A percentile compares a stretch with the other conserved stretches of the same genome.
Evolutionary conservation across 164 flowering plant genomes (phyloP).

Genomic region (Kalanchoe fedtschenkoi): DNA sequence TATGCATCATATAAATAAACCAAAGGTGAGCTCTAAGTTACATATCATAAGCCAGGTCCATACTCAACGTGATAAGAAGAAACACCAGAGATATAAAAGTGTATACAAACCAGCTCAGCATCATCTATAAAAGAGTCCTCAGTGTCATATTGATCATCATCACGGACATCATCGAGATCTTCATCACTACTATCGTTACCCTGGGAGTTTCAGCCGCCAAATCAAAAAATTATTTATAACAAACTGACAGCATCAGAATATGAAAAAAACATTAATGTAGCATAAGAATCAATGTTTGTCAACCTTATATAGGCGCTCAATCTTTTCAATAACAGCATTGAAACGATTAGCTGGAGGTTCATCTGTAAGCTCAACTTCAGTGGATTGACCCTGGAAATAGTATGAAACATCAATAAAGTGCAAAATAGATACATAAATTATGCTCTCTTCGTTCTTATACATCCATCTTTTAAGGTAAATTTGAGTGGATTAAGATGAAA

Average conservation of each 20-base stretch:
- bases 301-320: slow-evolving; percentile 93
- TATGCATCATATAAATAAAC: background rate
- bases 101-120: slow-evolving; percentile 59
- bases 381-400: slow-evolving; percentile 28
- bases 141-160: slow-evolving; percentile 96
- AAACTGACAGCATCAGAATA: background rate
- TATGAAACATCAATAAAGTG: background rate
- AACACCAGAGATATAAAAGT: background rate
- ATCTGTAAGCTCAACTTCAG: slow-evolving; percentile 46
- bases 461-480: too few relatives aligned
- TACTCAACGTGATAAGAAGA: background rate
- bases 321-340: slow-evolving; percentile 93
- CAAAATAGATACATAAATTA: background rate
- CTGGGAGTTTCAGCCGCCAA: slow-evolving; percentile 22
- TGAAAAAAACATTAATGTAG: background rate
- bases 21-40: background rate
- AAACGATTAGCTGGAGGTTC: slow-evolving; percentile 63
- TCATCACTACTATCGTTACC: slow-evolving; percentile 93
- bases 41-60: background rate
- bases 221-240: background rate
- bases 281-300: background rate
- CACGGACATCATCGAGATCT: slow-evolving; percentile 74
- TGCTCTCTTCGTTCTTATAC: too few relatives aligned
- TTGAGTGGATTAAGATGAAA: too few relatives aligned
- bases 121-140: slow-evolving; percentile 99